Percentiles rank a stretch among this genome's conserved stretches.
These are phyloP conservation scores for Cubamyces sp. DNA, from an alignment of 768 basidiomycete genomes.

Conservation along the genomic window DNA sequence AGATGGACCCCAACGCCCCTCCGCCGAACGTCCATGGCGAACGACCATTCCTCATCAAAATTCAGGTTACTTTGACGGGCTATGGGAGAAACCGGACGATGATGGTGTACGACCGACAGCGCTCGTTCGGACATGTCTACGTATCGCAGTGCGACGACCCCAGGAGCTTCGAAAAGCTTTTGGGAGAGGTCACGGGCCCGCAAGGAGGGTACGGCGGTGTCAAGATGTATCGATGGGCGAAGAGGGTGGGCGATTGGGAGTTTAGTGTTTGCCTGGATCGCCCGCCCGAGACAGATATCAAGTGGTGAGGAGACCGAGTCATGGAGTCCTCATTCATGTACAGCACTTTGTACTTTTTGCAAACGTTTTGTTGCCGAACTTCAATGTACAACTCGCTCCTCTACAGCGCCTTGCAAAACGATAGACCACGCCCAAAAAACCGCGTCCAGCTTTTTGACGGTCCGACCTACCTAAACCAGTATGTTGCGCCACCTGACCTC, in stretches of 20 bases:
- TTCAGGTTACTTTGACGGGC: slow-evolving; percentile 33
- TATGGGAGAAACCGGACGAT: slow-evolving; percentile 15
- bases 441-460: too few species aligned
- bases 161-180: slow-evolving; percentile 24
- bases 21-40: slow-evolving; percentile 40
- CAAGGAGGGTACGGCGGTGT: slow-evolving; percentile 23
- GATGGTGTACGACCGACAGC: slow-evolving; percentile 46
- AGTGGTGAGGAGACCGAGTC: slow-evolving; percentile 28
- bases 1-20: slow-evolving; percentile 12
- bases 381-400: too few species aligned
- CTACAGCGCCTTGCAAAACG: too few species aligned
- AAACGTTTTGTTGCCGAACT: too few species aligned
- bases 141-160: slow-evolving; percentile 33
- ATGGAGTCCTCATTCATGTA: too few species aligned
- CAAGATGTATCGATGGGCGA: slow-evolving; percentile 38
- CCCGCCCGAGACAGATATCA: slow-evolving; percentile 21
- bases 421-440: too few species aligned
- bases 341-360: too few species aligned
- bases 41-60: slow-evolving; percentile 44
- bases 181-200: slow-evolving; percentile 26
- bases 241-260: slow-evolving; percentile 29
- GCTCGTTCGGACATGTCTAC: slow-evolving; percentile 39
- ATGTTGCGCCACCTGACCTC: too few species aligned
- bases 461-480: too few species aligned
- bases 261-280: slow-evolving; percentile 32